These are phyloP conservation scores for Arachis stenosperma DNA, from an alignment of 306 rosid species.

Conservation along the genomic window DNA sequence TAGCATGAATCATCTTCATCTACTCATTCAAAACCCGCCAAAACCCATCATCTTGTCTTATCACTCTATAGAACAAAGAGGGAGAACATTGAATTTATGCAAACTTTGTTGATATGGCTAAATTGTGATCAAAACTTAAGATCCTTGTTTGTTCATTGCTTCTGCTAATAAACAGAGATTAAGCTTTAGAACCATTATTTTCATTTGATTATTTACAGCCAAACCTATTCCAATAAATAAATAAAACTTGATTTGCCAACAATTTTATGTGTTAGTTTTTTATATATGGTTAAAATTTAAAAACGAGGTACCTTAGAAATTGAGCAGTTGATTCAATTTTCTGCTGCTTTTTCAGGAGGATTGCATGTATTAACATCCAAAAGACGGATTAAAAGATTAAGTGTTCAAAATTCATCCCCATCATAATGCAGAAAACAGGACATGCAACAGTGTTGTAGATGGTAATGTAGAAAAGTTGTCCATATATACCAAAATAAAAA, in stretches of 20 bases:
- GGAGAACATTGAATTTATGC: no score
- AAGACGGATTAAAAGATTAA: constrained; percentile 32
- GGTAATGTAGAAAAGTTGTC: constrained; percentile 23
- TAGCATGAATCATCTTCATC: no score
- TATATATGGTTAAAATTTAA: background rate
- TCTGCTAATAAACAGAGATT: constrained; percentile 4
- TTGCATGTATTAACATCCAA: constrained; percentile 34
- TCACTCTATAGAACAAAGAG: no score
- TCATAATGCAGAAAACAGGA: constrained; percentile 37
- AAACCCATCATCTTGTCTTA: no score
- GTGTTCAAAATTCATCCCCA: constrained; percentile 23
- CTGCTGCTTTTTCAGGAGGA: constrained; percentile 50
- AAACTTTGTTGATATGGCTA: background rate
- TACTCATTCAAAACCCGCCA: no score
- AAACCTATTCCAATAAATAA: background rate
- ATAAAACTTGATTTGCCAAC: constrained; percentile 6
- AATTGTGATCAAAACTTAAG: background rate
- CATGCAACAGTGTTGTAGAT: constrained; percentile 19
- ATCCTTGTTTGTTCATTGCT: background rate
- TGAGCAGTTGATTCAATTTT: constrained; percentile 36
- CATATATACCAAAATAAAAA: constrained; percentile 35
- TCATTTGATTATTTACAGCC: background rate
- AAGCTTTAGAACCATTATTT: constrained; percentile 9
- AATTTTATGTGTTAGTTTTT: background rate
- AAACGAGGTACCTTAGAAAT: background rate